phyloP scores from a whole-genome alignment of 2,329 filamentous ascomycete species.

The Nothomitra cinnamomea region DNA sequence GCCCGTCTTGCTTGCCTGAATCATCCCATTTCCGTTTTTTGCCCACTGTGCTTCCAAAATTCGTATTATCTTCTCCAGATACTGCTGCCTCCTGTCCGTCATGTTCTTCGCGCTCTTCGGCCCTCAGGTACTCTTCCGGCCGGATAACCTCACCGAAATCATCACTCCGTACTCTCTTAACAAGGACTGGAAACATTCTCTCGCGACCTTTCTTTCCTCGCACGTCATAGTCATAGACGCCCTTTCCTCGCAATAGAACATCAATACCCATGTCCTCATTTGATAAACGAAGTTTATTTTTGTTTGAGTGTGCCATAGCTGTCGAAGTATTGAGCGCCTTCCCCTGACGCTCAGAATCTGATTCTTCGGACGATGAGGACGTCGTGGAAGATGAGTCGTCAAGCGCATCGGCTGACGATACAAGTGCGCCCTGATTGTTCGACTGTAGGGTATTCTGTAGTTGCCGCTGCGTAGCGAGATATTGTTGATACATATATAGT shows the following conservation, averaged over 20 bases:
- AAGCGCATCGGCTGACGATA: constrained; percentile 45
- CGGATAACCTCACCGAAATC: constrained; percentile 91
- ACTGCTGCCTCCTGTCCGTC: constrained; percentile 39
- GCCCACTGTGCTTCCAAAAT: constrained; percentile 38
- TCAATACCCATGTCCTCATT: constrained; percentile 89
- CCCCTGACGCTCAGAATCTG: constrained; percentile 78
- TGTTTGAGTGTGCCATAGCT: constrained; percentile 63
- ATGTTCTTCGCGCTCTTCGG: constrained; percentile 71
- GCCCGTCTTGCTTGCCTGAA: constrained; percentile 25
- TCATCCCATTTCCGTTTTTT: constrained; percentile 95
- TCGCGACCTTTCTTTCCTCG: constrained; percentile 83
- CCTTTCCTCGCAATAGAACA: constrained; percentile 72
- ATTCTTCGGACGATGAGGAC: constrained; percentile 73
- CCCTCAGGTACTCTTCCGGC: constrained; percentile 82
- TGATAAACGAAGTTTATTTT: constrained; percentile 71
- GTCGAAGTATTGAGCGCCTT: constrained; percentile 80
- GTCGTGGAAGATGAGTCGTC: constrained; percentile 79
- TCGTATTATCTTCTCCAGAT: constrained; percentile 37
- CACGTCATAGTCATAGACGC: constrained; percentile 86
- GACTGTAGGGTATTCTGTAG: constrained; percentile 65
- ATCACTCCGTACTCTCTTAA: constrained; percentile 62
- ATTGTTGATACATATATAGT: constrained; percentile 72
- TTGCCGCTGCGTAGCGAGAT: constrained; percentile 74
- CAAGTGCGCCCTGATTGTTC: constrained; percentile 27
- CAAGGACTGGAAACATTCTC: constrained; percentile 75